Percentiles rank a stretch among this genome's conserved stretches.
These are phyloP conservation scores for Solanum tacnaense DNA, from an alignment of 257 asterid genomes.

Conservation along the genomic window DNA sequence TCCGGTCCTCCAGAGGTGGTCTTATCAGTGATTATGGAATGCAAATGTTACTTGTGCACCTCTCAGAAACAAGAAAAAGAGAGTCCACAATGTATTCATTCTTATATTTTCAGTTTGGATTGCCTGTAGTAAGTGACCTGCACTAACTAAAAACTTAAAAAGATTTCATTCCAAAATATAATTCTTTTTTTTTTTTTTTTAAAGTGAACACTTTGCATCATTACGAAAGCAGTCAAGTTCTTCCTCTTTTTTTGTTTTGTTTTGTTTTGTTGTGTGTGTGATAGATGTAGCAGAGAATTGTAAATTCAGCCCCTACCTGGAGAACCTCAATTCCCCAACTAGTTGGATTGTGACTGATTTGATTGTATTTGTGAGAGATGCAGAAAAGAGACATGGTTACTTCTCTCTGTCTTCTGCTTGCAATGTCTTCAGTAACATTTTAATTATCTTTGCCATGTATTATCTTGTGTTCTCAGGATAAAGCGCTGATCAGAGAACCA, in stretches of 20 bases:
- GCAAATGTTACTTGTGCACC: neutral
- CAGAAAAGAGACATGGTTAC: neutral
- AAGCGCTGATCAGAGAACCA: slow-evolving; percentile 26
- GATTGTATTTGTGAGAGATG: neutral
- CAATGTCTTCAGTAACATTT: neutral
- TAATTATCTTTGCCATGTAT: neutral
- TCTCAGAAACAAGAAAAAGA: neutral
- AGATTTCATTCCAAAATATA: neutral
- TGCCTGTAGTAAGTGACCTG: neutral
- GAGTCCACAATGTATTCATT: neutral
- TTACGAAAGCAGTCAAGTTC: neutral
- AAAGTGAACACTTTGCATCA: neutral
- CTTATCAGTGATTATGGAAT: neutral
- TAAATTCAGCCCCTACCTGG: neutral
- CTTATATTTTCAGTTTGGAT: neutral
- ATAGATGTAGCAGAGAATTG: neutral
- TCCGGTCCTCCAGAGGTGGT: neutral
- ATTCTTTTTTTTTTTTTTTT: no score
- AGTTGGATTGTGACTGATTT: neutral
- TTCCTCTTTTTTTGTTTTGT: neutral
- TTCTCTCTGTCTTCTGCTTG: neutral
- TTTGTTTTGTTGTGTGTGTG: neutral
- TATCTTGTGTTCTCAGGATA: slow-evolving; percentile 33
- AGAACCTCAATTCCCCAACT: neutral
- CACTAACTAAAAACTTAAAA: neutral